Percentiles rank a stretch among this genome's conserved stretches.
Conservation (phyloP, 2,329 filamentous ascomycete genomes). For the Sporothrix phasma region DNA sequence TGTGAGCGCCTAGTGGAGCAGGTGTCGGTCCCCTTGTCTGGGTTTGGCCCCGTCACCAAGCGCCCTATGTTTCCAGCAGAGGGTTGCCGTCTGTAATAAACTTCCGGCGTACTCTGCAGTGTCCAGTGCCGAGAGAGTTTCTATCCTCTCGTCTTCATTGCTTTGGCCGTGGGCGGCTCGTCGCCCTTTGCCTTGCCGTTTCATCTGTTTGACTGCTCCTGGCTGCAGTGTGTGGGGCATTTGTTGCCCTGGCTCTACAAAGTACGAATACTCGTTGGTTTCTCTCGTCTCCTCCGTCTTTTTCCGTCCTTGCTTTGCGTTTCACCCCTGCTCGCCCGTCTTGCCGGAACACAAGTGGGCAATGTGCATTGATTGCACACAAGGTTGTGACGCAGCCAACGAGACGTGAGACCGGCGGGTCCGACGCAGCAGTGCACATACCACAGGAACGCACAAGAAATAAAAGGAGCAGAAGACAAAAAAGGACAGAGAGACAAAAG, state of each 20-base stretch:
- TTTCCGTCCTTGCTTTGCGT: background rate
- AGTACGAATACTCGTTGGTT: too few relatives aligned
- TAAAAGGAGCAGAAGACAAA: too few relatives aligned
- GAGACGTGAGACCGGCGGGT: conserved; percentile 9
- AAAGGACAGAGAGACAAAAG: background rate
- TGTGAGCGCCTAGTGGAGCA: background rate
- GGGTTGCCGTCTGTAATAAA: background rate
- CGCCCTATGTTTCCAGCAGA: background rate
- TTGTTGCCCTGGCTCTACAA: background rate
- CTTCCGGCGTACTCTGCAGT: too few relatives aligned
- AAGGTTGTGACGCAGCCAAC: conserved; percentile 3
- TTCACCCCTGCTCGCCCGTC: conserved; percentile 11
- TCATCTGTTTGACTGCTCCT: background rate
- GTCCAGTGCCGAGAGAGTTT: too few relatives aligned
- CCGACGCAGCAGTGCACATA: background rate
- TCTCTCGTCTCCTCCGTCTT: background rate
- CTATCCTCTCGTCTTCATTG: background rate
- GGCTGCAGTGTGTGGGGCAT: background rate
- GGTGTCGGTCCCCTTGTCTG: background rate
- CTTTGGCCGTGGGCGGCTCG: background rate
- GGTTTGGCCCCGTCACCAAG: background rate
- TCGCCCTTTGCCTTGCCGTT: background rate
- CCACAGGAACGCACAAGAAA: background rate
- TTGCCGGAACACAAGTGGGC: conserved; percentile 9
- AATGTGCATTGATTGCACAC: conserved; percentile 2